Percentiles rank a stretch among this genome's conserved stretches.
These are phyloP conservation scores for Trametes villosa DNA, from an alignment of 768 basidiomycete species.

Conservation along the genomic window DNA sequence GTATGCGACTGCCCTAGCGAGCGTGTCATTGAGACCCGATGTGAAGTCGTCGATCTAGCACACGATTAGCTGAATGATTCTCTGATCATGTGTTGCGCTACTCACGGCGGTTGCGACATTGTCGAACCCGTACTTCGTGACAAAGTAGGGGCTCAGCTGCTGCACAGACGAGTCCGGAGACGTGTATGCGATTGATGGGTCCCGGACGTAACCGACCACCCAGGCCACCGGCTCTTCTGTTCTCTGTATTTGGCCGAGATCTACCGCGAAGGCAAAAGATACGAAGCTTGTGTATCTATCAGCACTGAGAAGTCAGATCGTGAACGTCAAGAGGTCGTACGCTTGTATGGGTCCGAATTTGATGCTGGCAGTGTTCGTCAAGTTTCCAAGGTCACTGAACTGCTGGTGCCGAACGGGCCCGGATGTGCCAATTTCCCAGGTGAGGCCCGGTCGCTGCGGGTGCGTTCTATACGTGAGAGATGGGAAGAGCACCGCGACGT, in stretches of 20 bases:
- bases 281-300: background rate
- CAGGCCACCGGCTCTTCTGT: slow-evolving; percentile 30
- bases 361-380: slow-evolving; percentile 15
- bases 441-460: slow-evolving; percentile 1
- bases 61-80: no score
- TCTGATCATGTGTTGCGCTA: no score
- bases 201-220: slow-evolving; percentile 33
- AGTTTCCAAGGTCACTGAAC: slow-evolving; percentile 23
- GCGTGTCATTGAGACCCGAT: slow-evolving; percentile 23
- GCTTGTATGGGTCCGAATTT: slow-evolving; percentile 20
- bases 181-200: slow-evolving; percentile 32
- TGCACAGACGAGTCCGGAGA: slow-evolving; percentile 14
- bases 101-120: slow-evolving; percentile 1
- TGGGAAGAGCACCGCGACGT: background rate
- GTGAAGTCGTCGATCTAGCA: slow-evolving; percentile 29
- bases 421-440: slow-evolving; percentile 21
- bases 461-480: background rate
- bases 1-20: slow-evolving; percentile 16
- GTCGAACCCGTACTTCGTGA: slow-evolving; percentile 4
- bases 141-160: slow-evolving; percentile 26
- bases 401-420: slow-evolving; percentile 12
- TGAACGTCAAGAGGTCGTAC: slow-evolving; percentile 7
- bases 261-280: slow-evolving; percentile 31
- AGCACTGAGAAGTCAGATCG: background rate
- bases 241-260: slow-evolving; percentile 31